Base-by-base conservation (phyloP, 108 stramenopile genomes). In the Cyclotella sp. region DNA sequence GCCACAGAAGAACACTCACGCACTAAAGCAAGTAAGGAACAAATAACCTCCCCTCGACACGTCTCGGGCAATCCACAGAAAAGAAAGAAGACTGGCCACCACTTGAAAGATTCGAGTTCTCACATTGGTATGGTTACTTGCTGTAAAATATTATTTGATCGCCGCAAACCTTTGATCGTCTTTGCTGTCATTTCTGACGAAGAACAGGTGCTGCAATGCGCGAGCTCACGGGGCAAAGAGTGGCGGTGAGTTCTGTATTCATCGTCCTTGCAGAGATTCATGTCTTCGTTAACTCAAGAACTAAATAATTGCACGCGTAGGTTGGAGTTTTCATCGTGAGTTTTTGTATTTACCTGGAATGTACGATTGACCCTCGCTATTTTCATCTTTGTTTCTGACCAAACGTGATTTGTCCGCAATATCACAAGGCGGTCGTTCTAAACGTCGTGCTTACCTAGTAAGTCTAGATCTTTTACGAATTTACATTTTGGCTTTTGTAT, bases 221-320 rank as follows among this genome's bases (percentile, higher is more conserved):
- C 44, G 85, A 88, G 60, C 54, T 91, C 16, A 91, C 91, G 0
- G 91, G 90, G 30, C 87, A 90, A 68, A 82, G 91, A 0, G 94
- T 95, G 0, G 94, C 89, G 15, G 52, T 90, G 34, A 34, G 34
- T 34, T 34, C 4, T 5, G 2, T 2, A 34, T 34, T 34, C 34
- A 34, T 34, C 4, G 34, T 34, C 4, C 34, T 34, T 34, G 34
- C 34, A 2, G 34, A 34, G 34, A 34, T 34, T 34, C 34, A 34
- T 34, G 34, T 34, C 2, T 34, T 34, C 6, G 6, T 5, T 34
- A 6, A 34, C 34, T 34, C 34, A 34, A 34, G 2, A 34, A 34
- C 34, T 6, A 34, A 34, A 34, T 34, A 6, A 5, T 34, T 34
- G 34, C 34, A 2, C 34, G n/a, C 34, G 6, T 34, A 34, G 34